Percentiles rank a stretch among this genome's conserved stretches.
Evolutionary conservation across 495 filamentous ascomycete species (phyloP).

Genomic region (Cenococcum geophilum): DNA sequence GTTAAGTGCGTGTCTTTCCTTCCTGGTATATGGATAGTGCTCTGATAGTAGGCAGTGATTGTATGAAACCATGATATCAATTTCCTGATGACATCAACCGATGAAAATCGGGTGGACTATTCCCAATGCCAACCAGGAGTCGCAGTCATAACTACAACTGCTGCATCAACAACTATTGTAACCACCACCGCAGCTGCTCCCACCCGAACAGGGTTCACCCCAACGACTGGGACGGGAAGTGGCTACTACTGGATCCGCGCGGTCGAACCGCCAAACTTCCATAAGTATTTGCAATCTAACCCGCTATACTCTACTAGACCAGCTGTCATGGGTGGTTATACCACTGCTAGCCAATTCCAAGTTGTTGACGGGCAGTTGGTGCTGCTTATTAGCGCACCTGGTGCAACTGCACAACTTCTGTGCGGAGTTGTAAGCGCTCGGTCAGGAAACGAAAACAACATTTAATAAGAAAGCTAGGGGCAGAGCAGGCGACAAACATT

Average conservation of each 20-base stretch:
- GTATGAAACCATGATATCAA: not conserved
- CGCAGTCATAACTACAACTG: constrained; percentile 5
- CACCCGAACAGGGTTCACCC: constrained; percentile 15
- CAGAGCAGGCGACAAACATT: too few relatives aligned
- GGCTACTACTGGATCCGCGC: constrained; percentile 59
- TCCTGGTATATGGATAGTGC: not conserved
- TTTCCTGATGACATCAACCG: not conserved
- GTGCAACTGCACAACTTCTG: constrained; percentile 35
- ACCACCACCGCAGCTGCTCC: constrained; percentile 14
- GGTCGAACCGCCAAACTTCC: constrained; percentile 54
- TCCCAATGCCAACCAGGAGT: constrained; percentile 36
- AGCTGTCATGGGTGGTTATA: constrained; percentile 49
- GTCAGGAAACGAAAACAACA: too few relatives aligned
- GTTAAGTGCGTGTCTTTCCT: constrained; percentile 19
- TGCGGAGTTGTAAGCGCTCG: constrained; percentile 37
- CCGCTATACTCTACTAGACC: constrained; percentile 44
- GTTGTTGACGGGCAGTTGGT: constrained; percentile 53
- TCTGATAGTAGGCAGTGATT: constrained; percentile 16
- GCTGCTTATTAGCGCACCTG: constrained; percentile 35
- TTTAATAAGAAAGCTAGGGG: too few relatives aligned
- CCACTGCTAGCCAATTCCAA: constrained; percentile 56
- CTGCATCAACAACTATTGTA: constrained; percentile 19
- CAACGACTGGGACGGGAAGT: constrained; percentile 22
- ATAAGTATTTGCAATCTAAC: constrained; percentile 56
- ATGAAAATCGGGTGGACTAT: constrained; percentile 20